Percentiles rank a stretch among this genome's conserved stretches.
Conservation (phyloP, 352 stramenopile species). For the Peronospora farinosa region DNA sequence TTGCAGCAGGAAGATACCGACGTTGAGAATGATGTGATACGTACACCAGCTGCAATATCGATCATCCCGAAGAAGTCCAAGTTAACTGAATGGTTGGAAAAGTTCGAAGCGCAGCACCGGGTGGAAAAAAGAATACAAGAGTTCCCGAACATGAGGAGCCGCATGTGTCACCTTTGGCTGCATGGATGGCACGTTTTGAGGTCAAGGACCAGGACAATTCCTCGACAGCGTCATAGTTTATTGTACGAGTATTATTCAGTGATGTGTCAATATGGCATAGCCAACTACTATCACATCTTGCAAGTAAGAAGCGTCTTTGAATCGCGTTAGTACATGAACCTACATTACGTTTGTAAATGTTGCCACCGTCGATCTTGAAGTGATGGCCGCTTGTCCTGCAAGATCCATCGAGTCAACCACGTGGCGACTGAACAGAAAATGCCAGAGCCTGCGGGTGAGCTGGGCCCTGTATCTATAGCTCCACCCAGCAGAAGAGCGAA, state of each 20-base stretch:
- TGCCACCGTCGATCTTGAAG: too few relatives aligned
- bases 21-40: background rate
- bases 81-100: constrained; percentile 13
- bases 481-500: too few relatives aligned
- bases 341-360: too few relatives aligned
- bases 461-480: too few relatives aligned
- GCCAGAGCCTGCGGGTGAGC: too few relatives aligned
- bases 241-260: background rate
- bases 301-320: too few relatives aligned
- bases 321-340: too few relatives aligned
- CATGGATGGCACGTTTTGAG: constrained; percentile 9
- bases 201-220: constrained; percentile 5
- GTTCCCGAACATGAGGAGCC: background rate
- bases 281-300: background rate
- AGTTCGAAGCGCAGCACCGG: constrained; percentile 10
- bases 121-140: background rate
- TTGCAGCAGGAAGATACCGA: constrained; percentile 6
- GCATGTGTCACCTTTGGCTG: background rate
- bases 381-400: too few relatives aligned
- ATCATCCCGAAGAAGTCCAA: constrained; percentile 3
- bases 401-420: too few relatives aligned
- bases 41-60: background rate
- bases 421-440: too few relatives aligned
- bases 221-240: background rate
- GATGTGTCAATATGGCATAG: too few relatives aligned